Conservation (phyloP, 176 grass and related monocot species). For the Aechmea fasciata region DNA sequence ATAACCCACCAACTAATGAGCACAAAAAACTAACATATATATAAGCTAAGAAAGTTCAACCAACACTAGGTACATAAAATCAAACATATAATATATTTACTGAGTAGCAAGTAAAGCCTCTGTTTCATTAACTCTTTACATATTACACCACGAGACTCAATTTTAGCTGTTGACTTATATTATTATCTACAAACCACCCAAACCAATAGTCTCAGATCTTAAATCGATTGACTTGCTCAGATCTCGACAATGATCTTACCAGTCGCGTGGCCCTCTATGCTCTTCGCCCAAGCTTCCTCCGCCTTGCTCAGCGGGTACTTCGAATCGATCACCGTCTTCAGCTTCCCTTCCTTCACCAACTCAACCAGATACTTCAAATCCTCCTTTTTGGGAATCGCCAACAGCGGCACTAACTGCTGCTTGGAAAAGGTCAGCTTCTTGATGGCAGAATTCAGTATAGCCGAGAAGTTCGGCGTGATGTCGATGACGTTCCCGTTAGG, state of each 20-base stretch:
- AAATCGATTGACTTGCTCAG: neutral
- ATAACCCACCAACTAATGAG: too few relatives aligned
- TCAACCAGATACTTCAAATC: slow-evolving; percentile 6
- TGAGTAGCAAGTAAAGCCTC: too few relatives aligned
- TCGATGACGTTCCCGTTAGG: slow-evolving; percentile 4
- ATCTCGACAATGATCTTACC: slow-evolving; percentile 9
- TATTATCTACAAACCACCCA: too few relatives aligned
- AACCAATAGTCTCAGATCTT: too few relatives aligned
- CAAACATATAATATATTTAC: too few relatives aligned
- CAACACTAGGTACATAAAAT: too few relatives aligned
- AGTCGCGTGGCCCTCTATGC: slow-evolving; percentile 5
- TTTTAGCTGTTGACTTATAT: too few relatives aligned
- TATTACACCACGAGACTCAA: too few relatives aligned
- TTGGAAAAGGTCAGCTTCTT: slow-evolving; percentile 13
- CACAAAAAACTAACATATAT: too few relatives aligned
- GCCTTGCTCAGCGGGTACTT: neutral
- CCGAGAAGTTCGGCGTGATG: neutral
- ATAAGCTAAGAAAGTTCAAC: too few relatives aligned
- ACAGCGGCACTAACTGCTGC: neutral
- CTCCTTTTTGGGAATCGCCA: neutral
- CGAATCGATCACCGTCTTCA: slow-evolving; percentile 2
- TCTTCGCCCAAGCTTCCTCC: slow-evolving; percentile 9
- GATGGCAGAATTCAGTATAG: neutral
- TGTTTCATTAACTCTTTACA: too few relatives aligned
- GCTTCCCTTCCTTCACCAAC: slow-evolving; percentile 15